Percentiles rank a stretch among this genome's conserved stretches.
These are phyloP conservation scores for Pisolithus tinctorius DNA, from an alignment of 768 basidiomycete species.

Conservation along the genomic window DNA sequence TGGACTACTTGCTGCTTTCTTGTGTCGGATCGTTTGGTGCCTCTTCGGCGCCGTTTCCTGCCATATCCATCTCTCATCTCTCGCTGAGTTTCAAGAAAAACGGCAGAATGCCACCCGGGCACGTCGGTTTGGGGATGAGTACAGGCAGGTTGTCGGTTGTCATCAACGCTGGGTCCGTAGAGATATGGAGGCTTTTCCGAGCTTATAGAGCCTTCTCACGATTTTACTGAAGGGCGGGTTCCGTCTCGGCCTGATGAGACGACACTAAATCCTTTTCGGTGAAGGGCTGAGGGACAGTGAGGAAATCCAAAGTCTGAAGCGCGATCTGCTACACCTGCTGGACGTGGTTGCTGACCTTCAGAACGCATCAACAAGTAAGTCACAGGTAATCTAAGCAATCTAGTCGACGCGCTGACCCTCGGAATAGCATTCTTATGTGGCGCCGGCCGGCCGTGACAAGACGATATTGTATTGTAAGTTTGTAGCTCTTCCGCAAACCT, in stretches of 20 bases:
- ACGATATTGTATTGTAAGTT: slow-evolving; percentile 41
- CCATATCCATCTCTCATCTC: slow-evolving; percentile 52
- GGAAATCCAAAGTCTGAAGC: slow-evolving; percentile 38
- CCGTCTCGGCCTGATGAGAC: background rate
- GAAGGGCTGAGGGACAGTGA: slow-evolving; percentile 29
- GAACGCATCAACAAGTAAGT: slow-evolving; percentile 60
- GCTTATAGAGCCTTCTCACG: slow-evolving; percentile 34
- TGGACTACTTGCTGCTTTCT: slow-evolving; percentile 45
- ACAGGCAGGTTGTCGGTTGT: slow-evolving; percentile 38
- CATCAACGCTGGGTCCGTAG: slow-evolving; percentile 44
- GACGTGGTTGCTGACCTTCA: slow-evolving; percentile 52
- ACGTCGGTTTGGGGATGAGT: slow-evolving; percentile 44
- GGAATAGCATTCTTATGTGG: slow-evolving; percentile 59
- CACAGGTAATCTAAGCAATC: background rate
- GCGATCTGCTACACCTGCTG: slow-evolving; percentile 33
- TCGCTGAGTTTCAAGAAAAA: slow-evolving; percentile 47
- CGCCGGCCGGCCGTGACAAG: slow-evolving; percentile 45
- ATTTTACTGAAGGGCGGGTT: slow-evolving; percentile 9
- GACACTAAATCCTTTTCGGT: too few relatives aligned
- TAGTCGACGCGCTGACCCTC: slow-evolving; percentile 1
- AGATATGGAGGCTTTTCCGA: slow-evolving; percentile 48
- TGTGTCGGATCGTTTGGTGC: slow-evolving; percentile 41
- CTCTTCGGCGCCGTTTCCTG: slow-evolving; percentile 44
- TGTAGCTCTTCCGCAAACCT: background rate
- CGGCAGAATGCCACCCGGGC: slow-evolving; percentile 44